A percentile compares a stretch with the other conserved stretches of the same genome.
These are phyloP conservation scores for Aphanomyces euteiches DNA, from an alignment of 352 stramenopile species.

Conservation along the genomic window DNA sequence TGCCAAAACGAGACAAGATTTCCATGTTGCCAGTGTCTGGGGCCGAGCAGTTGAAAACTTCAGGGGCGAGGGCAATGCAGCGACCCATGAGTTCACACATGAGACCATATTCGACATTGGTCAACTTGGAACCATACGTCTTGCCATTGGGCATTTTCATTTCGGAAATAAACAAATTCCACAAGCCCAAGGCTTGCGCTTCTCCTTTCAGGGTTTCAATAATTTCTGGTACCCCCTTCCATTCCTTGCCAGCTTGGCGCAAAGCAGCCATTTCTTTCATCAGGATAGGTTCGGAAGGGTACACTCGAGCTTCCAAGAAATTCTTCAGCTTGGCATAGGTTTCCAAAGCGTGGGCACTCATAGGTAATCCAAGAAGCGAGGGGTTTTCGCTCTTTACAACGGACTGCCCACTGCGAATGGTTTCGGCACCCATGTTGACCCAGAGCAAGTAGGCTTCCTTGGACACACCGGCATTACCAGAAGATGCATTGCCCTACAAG, in stretches of 20 bases:
- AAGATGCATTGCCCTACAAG: slow-evolving; percentile 68
- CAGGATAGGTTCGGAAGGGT: slow-evolving; percentile 87
- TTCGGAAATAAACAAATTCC: slow-evolving; percentile 94
- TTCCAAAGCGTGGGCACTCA: slow-evolving; percentile 65
- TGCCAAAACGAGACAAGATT: slow-evolving; percentile 91
- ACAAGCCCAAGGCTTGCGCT: slow-evolving; percentile 89
- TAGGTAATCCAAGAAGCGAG: slow-evolving; percentile 65
- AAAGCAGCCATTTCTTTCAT: slow-evolving; percentile 62
- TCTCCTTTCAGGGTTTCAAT: slow-evolving; percentile 88
- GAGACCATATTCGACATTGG: slow-evolving; percentile 93
- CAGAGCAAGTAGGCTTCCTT: slow-evolving; percentile 67
- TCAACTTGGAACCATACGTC: slow-evolving; percentile 70
- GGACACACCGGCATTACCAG: slow-evolving; percentile 59
- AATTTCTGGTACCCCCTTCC: slow-evolving; percentile 82
- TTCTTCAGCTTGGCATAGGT: slow-evolving; percentile 81
- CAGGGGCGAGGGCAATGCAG: slow-evolving; percentile 82
- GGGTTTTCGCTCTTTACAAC: slow-evolving; percentile 35
- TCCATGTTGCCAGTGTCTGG: slow-evolving; percentile 99
- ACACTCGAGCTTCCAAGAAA: slow-evolving; percentile 88
- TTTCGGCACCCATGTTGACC: slow-evolving; percentile 42
- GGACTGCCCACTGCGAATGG: slow-evolving; percentile 29
- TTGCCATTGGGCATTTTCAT: slow-evolving; percentile 51
- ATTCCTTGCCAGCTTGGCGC: slow-evolving; percentile 53
- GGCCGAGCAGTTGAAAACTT: slow-evolving; percentile 96
- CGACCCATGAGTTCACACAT: slow-evolving; percentile 95